phyloP scores from a whole-genome alignment of 768 basidiomycete genomes.

The Tricholoma sp. region DNA sequence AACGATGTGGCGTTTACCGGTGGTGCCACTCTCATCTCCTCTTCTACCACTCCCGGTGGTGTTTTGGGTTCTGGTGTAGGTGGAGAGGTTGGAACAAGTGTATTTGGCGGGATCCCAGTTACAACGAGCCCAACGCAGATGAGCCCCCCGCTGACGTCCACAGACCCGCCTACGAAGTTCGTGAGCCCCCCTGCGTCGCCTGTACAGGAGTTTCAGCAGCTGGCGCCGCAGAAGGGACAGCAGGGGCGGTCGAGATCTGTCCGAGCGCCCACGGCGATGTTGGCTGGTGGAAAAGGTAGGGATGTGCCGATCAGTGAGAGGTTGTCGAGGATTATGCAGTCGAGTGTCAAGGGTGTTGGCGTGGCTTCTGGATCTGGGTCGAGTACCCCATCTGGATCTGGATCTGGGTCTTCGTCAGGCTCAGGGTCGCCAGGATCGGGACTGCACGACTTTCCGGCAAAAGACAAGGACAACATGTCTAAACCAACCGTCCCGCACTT shows the following conservation, averaged over 20 bases:
- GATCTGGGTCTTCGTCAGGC: background rate
- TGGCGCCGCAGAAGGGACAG: background rate
- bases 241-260: constrained; percentile 1
- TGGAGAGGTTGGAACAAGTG: background rate
- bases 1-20: constrained; percentile 33
- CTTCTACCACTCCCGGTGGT: background rate
- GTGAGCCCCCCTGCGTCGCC: constrained; percentile 32
- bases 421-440: background rate
- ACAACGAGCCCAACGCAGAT: constrained; percentile 20
- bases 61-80: no score
- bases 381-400: constrained; percentile 1
- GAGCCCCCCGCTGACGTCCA: constrained; percentile 16
- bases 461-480: no score
- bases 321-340: constrained; percentile 33
- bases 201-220: constrained; percentile 15
- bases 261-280: background rate
- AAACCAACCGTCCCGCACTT: background rate
- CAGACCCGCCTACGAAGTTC: constrained; percentile 29
- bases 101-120: background rate
- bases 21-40: constrained; percentile 24
- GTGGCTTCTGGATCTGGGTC: background rate
- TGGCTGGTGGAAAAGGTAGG: constrained; percentile 17
- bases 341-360: constrained; percentile 7
- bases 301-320: constrained; percentile 36
- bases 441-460: no score